These are phyloP conservation scores for Schizophyllum amplum DNA, from an alignment of 1,284 basidiomycete genomes.

Conservation along the genomic window DNA sequence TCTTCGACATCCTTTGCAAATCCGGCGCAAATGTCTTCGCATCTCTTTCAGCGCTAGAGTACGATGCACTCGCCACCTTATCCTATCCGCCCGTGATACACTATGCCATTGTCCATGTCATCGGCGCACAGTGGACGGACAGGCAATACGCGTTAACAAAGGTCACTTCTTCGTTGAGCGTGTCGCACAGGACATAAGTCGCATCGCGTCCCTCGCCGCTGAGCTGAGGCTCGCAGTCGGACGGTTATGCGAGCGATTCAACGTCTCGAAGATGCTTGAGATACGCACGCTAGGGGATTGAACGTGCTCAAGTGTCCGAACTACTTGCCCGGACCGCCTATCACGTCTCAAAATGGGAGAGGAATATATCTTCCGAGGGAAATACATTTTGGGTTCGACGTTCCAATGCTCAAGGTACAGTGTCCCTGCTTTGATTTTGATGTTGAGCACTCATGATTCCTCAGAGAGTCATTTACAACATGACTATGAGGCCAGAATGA, in stretches of 20 bases:
- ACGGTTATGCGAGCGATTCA: not conserved
- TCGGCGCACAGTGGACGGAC: not conserved
- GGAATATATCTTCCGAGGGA: not conserved
- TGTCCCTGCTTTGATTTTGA: no score
- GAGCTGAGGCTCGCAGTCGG: not conserved
- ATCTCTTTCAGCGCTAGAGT: not conserved
- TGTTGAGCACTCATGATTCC: no score
- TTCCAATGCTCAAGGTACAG: not conserved
- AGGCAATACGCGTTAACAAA: not conserved
- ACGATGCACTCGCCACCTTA: not conserved
- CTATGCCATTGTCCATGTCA: not conserved
- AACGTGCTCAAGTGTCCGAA: not conserved
- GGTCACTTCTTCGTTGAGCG: not conserved
- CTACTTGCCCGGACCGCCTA: not conserved
- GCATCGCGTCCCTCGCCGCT: not conserved
- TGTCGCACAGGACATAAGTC: not conserved
- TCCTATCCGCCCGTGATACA: not conserved
- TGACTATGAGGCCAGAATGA: no score
- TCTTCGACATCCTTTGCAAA: no score
- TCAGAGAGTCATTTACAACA: no score
- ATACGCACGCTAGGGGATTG: not conserved
- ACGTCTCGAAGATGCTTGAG: not conserved
- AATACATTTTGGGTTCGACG: not conserved
- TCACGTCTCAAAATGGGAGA: not conserved
- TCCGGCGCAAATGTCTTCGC: not conserved